Evolutionary conservation across 495 filamentous ascomycete genomes (phyloP).

Genomic region (Cudoniella acicularis): DNA sequence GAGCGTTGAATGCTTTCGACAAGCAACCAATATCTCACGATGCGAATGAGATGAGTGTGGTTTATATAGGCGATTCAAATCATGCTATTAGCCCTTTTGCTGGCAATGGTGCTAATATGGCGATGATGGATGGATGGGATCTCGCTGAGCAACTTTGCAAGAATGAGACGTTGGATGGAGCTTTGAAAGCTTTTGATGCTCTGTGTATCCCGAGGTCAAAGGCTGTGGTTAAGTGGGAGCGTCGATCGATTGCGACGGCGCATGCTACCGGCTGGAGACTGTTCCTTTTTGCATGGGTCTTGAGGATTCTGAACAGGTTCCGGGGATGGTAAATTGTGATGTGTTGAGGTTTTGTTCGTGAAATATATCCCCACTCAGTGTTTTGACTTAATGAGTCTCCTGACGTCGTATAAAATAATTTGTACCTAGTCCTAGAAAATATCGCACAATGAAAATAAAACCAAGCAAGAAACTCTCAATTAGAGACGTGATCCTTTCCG

Average conservation of each 20-base stretch:
- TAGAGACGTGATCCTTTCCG: too few relatives aligned
- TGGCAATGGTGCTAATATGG: conserved; percentile 40
- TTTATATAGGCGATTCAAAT: conserved; percentile 42
- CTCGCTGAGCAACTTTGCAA: conserved; percentile 31
- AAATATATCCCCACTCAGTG: too few relatives aligned
- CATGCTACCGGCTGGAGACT: conserved; percentile 17
- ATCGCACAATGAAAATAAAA: too few relatives aligned
- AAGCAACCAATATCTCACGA: conserved; percentile 36
- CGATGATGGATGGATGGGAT: conserved; percentile 38
- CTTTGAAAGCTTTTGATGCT: conserved; percentile 28
- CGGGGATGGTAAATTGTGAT: too few relatives aligned
- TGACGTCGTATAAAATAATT: too few relatives aligned
- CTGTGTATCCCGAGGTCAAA: conserved; percentile 27
- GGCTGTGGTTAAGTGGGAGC: conserved; percentile 23
- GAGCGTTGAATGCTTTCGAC: conserved; percentile 30
- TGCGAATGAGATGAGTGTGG: conserved; percentile 11
- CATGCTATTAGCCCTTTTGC: conserved; percentile 43
- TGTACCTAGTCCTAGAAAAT: too few relatives aligned
- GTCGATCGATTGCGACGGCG: conserved; percentile 17
- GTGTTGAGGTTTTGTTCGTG: too few relatives aligned
- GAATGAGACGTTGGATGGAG: conserved; percentile 14
- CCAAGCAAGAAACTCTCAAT: too few relatives aligned
- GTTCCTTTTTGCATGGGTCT: conserved; percentile 10
- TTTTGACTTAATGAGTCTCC: too few relatives aligned
- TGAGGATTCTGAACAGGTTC: conserved; percentile 3